Evolutionary conservation across 306 rosid genomes (phyloP).

Genomic region (Citrullus colocynthis): DNA sequence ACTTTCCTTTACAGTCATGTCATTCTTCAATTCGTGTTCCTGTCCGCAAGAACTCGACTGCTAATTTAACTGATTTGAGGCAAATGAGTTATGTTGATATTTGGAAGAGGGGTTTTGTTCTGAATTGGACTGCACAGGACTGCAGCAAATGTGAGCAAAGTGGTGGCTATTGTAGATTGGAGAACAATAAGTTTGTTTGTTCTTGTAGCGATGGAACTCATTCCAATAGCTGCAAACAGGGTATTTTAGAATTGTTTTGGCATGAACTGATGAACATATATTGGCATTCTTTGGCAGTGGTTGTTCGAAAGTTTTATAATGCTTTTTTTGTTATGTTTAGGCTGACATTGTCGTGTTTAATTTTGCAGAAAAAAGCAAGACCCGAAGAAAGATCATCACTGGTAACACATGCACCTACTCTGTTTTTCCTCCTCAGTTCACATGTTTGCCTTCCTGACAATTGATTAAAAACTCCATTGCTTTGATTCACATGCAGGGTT

Average conservation of each 20-base stretch:
- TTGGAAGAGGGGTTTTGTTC: background rate
- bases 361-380: slow-evolving; percentile 13
- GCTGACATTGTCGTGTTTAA: background rate
- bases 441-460: background rate
- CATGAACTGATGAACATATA: background rate
- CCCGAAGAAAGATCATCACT: background rate
- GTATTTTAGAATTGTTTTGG: background rate
- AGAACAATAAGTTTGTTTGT: background rate
- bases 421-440: background rate
- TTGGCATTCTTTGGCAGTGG: background rate
- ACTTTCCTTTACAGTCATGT: slow-evolving; percentile 27
- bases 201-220: background rate
- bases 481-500: slow-evolving; percentile 17
- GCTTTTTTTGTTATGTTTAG: background rate
- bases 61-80: background rate
- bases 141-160: background rate
- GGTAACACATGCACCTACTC: slow-evolving; percentile 28
- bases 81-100: background rate
- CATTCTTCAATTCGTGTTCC: slow-evolving; percentile 27
- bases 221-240: background rate
- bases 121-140: background rate
- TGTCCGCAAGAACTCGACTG: slow-evolving; percentile 3
- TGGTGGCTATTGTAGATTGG: background rate
- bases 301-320: background rate
- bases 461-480: background rate